Evolutionary conservation across 139 green algal species (phyloP).

Genomic region (Mesotaenium endlicherianum): DNA sequence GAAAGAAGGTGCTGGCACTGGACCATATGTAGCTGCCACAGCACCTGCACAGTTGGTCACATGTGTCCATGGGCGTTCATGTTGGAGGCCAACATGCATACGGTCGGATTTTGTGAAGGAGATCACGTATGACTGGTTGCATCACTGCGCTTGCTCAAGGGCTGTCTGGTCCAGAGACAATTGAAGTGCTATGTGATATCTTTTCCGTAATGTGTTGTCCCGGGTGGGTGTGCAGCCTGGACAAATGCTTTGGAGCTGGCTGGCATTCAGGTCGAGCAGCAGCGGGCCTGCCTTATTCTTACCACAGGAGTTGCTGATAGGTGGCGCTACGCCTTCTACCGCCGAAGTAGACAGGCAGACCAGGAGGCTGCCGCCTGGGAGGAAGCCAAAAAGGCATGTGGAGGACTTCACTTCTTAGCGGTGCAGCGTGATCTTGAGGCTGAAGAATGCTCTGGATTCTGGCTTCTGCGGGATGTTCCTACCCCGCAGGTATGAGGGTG

Average conservation of each 20-base stretch:
- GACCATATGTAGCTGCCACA: too few relatives aligned
- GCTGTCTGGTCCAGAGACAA: too few relatives aligned
- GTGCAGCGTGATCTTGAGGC: slow-evolving; percentile 87
- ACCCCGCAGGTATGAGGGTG: slow-evolving; percentile 25
- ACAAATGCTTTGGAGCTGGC: slow-evolving; percentile 91
- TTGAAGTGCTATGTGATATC: too few relatives aligned
- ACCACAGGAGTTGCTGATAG: slow-evolving; percentile 90
- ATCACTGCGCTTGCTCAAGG: too few relatives aligned
- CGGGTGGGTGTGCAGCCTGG: slow-evolving; percentile 68
- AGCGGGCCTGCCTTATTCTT: slow-evolving; percentile 83
- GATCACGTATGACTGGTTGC: too few relatives aligned
- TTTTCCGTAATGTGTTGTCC: too few relatives aligned
- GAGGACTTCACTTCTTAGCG: slow-evolving; percentile 93
- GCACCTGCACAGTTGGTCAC: too few relatives aligned
- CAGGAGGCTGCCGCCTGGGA: slow-evolving; percentile 87
- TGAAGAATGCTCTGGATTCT: slow-evolving; percentile 83
- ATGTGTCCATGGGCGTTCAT: too few relatives aligned
- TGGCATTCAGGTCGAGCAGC: slow-evolving; percentile 70
- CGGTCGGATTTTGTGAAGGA: too few relatives aligned
- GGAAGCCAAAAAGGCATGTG: slow-evolving; percentile 74
- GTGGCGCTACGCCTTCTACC: slow-evolving; percentile 85
- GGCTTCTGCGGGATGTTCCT: slow-evolving; percentile 71
- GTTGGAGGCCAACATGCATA: too few relatives aligned
- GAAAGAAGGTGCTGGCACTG: too few relatives aligned
- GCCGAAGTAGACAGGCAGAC: slow-evolving; percentile 67